A percentile compares a stretch with the other conserved stretches of the same genome.
Conservation (phyloP, 202 grass and related monocot species). For the Schoenoplectus tabernaemontani region DNA sequence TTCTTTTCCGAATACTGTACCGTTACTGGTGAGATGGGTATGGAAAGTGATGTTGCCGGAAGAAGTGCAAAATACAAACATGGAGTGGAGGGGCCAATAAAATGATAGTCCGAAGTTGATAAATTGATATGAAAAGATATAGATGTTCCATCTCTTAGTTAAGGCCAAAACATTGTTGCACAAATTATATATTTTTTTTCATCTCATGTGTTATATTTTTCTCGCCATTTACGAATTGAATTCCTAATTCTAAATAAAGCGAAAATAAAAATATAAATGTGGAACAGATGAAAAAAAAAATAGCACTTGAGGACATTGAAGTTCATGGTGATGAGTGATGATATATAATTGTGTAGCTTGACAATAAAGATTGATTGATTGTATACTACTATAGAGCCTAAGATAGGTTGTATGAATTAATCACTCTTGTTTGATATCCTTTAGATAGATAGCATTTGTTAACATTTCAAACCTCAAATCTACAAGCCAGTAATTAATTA, state of each 20-base stretch:
- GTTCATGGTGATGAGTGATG: no score
- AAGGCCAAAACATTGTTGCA: background rate
- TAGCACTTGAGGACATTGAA: no score
- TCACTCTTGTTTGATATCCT: background rate
- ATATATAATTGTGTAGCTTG: no score
- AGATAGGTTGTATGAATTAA: background rate
- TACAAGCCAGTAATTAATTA: background rate
- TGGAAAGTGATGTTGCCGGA: slow-evolving; percentile 12
- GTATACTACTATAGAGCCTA: background rate
- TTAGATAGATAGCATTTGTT: slow-evolving; percentile 12
- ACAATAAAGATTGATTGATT: background rate
- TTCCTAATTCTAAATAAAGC: no score
- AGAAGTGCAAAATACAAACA: slow-evolving; percentile 19
- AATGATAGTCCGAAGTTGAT: slow-evolving; percentile 9
- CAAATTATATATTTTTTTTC: background rate
- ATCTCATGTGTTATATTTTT: background rate
- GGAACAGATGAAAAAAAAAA: no score
- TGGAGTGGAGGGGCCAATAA: background rate
- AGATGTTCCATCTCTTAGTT: background rate
- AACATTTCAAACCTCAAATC: slow-evolving; percentile 15
- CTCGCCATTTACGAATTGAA: background rate
- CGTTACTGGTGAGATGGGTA: background rate
- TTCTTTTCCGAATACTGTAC: background rate
- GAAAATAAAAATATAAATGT: no score
- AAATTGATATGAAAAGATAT: slow-evolving; percentile 8